These are phyloP conservation scores for Psilocybe mexicana DNA, from an alignment of 1,284 basidiomycete genomes.

Conservation along the genomic window DNA sequence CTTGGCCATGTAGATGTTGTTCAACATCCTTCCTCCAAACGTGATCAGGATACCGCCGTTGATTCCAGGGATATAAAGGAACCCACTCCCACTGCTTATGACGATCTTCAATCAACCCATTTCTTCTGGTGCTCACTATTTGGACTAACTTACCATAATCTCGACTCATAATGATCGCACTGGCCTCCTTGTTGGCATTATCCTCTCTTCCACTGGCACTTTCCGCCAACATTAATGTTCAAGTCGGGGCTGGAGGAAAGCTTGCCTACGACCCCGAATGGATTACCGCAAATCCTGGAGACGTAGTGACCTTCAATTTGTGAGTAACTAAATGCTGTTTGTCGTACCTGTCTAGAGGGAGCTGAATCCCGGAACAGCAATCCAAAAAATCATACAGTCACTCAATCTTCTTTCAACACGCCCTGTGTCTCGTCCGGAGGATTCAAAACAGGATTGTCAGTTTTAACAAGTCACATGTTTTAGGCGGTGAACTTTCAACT, in stretches of 20 bases:
- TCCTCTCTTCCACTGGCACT: constrained; percentile 27
- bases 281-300: constrained; percentile 36
- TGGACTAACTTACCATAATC: too few species aligned
- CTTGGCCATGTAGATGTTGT: too few species aligned
- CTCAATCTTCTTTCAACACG: constrained; percentile 43
- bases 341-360: not conserved
- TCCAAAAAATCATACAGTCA: constrained; percentile 44
- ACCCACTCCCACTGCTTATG: too few species aligned
- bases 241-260: constrained; percentile 34
- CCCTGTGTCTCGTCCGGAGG: constrained; percentile 40
- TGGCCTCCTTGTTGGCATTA: constrained; percentile 19
- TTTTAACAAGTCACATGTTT: not conserved
- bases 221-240: constrained; percentile 28
- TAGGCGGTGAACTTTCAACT: not conserved
- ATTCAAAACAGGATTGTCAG: constrained; percentile 43
- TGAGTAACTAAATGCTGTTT: constrained; percentile 17
- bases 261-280: constrained; percentile 37
- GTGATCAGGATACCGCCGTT: too few species aligned
- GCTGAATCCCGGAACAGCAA: constrained; percentile 25
- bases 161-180: constrained; percentile 18
- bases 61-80: too few species aligned
- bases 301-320: constrained; percentile 41
- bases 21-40: too few species aligned
- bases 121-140: not conserved
- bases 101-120: not conserved